Base-by-base conservation (phyloP, 148 eudicot species). In the Simmondsia chinensis region DNA sequence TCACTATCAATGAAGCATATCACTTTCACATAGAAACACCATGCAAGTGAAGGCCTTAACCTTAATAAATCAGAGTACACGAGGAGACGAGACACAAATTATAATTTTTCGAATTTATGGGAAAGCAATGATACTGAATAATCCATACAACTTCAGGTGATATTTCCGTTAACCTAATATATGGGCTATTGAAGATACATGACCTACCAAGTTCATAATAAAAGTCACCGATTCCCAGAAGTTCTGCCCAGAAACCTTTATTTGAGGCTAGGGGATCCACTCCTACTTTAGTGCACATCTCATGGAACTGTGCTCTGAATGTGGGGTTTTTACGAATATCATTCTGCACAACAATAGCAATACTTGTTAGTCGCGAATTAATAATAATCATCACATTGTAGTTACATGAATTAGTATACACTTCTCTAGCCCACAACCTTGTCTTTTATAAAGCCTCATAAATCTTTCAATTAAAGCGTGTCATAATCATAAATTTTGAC, bases 231-330 rank as follows among this genome's bases (percentile, higher is more conserved):
- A 85, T 85, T 30, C 99, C 99, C 39, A 91, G 52, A 51, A 86
- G 80, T 70, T 91, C 99, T 4, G 99, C 94, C 99, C 99, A 91
- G 59, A 91, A 85, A 70, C 99, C 99, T 49, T 91, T 91, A 45
- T 91, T 91, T 14, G 99, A 91, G 59, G 99, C 99, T 33, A 91
- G 65, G 17, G 97, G 97, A 39, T 91, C 97, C 14, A 91, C 97
- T 54, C 99, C 99, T 39, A 91, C 95, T 70, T 91, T 91, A 40
- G 99, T 87, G 66, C 99, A 86, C 99, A 91, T 91, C 75, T 86
- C 99, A 45, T 91, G 95, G 56, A 91, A 91, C 62, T 91, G 99
- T 44, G 94, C 74, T 56, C 99, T 72, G 52, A 91, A 91, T 31
- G 89, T 82, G 41, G 99, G 99, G 41, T 91, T 85, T 71, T 91